phyloP scores from a whole-genome alignment of 1,284 basidiomycete genomes.

The Apiotrichum veenhuisii region DNA sequence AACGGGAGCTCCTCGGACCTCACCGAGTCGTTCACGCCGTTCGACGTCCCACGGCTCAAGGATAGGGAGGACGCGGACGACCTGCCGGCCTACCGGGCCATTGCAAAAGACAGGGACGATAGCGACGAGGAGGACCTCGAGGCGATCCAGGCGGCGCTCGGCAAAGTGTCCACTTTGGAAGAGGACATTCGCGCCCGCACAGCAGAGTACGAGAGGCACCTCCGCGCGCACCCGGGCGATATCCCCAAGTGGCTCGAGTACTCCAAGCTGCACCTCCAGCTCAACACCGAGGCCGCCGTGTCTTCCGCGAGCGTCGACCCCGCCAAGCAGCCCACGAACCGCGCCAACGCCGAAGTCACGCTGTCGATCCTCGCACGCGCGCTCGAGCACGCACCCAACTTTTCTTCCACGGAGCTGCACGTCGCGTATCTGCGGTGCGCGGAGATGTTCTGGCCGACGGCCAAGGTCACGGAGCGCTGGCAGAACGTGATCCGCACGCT shows the following conservation, averaged over 20 bases:
- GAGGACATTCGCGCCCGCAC: constrained; percentile 27
- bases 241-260: constrained; percentile 40
- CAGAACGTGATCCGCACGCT: constrained; percentile 36
- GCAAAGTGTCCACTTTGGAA: constrained; percentile 31
- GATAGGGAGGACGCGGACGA: background rate
- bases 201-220: constrained; percentile 32
- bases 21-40: constrained; percentile 2
- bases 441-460: constrained; percentile 34
- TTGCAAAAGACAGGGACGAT: constrained; percentile 17
- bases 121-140: constrained; percentile 17
- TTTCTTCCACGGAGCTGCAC: constrained; percentile 30
- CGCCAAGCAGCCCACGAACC: constrained; percentile 9
- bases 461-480: constrained; percentile 43
- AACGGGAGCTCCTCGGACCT: constrained; percentile 2
- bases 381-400: constrained; percentile 30
- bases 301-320: background rate
- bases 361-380: constrained; percentile 43
- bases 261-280: constrained; percentile 35
- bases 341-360: constrained; percentile 41
- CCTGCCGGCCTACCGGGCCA: constrained; percentile 14
- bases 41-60: constrained; percentile 2
- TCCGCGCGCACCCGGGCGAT: constrained; percentile 28
- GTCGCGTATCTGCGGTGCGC: constrained; percentile 41
- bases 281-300: background rate
- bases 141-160: constrained; percentile 20